Evolutionary conservation across 192 early-diverging fungal species (phyloP), one percentile per base, ranked within the genome.

Genomic region (Phycomyces blakesleeanus): DNA sequence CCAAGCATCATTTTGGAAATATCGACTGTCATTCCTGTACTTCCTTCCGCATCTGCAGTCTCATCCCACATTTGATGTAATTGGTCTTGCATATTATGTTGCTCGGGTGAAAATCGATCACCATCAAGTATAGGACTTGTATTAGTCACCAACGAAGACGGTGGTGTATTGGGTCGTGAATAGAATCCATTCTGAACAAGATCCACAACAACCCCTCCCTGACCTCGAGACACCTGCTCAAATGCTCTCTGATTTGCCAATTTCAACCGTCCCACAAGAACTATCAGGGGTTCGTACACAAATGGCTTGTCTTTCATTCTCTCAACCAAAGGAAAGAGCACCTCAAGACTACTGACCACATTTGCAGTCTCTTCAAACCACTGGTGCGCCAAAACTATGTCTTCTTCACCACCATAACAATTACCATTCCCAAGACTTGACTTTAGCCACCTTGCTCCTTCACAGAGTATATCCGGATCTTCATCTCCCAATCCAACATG

Each of bases 401-500:
- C 51, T 0, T 20, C 34, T 11, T 20, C 10, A 3, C 9, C 10
- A 39, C n/a, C n/a, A n/a, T n/a, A n/a, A n/a, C n/a, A n/a, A n/a
- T n/a, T n/a, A n/a, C n/a, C n/a, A n/a, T n/a, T n/a, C n/a, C n/a
- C n/a, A n/a, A n/a, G n/a, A n/a, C n/a, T n/a, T n/a, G n/a, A n/a
- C n/a, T 38, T 21, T 6, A 56, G 6, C 51, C 59, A 68, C 0
- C 10, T 14, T 1, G 38, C 20, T 0, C 60, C 49, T 16, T 69
- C 60, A 15, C n/a, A 24, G 0, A 57, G 11, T 37, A 53, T 4
- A 11, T 62, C 67, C 2, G 51, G 12, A 25, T 68, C 37, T 14
- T 73, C 71, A 54, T 73, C 65, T n/a, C n/a, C 40, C 26, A 73
- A 49, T 16, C 71, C 71, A 14, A 67, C 56, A 67, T 58, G 57